Evolutionary conservation across 2,329 filamentous ascomycete species (phyloP).

Genomic region (Ophioceras dolichostomum): DNA sequence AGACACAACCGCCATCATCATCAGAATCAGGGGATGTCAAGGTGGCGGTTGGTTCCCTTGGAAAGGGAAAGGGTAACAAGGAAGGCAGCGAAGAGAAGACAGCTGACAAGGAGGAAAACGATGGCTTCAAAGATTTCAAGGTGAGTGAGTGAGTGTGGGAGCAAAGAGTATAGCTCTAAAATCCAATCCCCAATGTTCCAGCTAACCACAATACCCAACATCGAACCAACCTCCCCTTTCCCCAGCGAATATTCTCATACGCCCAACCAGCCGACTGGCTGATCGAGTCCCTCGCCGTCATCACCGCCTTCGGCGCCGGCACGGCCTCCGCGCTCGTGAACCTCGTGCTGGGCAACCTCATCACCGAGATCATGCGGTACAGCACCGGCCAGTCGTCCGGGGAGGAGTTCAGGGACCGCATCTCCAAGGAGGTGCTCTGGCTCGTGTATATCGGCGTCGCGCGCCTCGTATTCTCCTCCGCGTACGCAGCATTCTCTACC

Average conservation of each 20-base stretch:
- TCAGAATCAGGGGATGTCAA: too few species aligned
- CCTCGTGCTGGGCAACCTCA: constrained; percentile 24
- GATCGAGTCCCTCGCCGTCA: constrained; percentile 15
- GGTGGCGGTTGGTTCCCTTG: too few species aligned
- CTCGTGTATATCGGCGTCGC: constrained; percentile 47
- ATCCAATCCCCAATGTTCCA: too few species aligned
- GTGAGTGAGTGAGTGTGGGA: neutral
- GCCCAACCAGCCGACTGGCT: constrained; percentile 14
- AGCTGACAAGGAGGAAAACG: too few species aligned
- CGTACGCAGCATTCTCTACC: constrained; percentile 29
- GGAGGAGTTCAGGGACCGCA: neutral
- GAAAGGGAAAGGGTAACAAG: too few species aligned
- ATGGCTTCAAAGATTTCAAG: neutral
- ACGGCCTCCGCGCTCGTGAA: constrained; percentile 23
- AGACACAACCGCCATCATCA: too few species aligned
- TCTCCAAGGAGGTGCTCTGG: constrained; percentile 22
- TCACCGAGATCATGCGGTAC: constrained; percentile 13
- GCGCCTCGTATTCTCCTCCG: constrained; percentile 36
- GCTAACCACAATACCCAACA: too few species aligned
- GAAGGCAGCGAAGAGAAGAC: neutral
- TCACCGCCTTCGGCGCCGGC: constrained; percentile 22
- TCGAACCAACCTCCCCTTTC: too few species aligned
- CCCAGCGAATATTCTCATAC: constrained; percentile 14
- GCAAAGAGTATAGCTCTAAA: too few species aligned
- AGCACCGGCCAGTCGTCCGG: constrained; percentile 11